Conservation (phyloP, 305 asterid species). For the Fraxinus baroniana region DNA sequence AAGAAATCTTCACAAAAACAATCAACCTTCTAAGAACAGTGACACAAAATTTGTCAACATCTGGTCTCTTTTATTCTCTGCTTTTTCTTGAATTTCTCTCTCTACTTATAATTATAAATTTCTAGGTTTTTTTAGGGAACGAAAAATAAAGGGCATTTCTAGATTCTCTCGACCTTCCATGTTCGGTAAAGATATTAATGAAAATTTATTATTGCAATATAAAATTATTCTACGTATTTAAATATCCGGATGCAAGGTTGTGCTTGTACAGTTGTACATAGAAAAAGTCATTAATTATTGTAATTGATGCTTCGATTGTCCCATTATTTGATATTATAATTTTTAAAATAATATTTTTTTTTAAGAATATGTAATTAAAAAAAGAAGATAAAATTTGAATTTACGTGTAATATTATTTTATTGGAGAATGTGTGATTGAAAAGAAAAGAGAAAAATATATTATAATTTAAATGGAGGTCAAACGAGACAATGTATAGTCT, state of each 20-base stretch:
- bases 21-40: constrained; percentile 84
- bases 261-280: background rate
- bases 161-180: constrained; percentile 57
- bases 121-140: constrained; percentile 41
- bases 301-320: too few species aligned
- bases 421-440: too few species aligned
- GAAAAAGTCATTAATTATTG: background rate
- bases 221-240: constrained; percentile 24
- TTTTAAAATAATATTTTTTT: too few species aligned
- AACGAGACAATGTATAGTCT: too few species aligned
- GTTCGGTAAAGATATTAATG: constrained; percentile 50
- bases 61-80: constrained; percentile 73
- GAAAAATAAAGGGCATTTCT: constrained; percentile 49
- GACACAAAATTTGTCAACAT: constrained; percentile 93
- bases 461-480: too few species aligned
- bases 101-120: constrained; percentile 23
- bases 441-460: too few species aligned
- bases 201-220: constrained; percentile 23
- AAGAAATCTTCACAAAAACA: constrained; percentile 77
- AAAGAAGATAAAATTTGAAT: too few species aligned
- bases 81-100: constrained; percentile 37
- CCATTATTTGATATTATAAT: too few species aligned
- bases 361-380: too few species aligned
- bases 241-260: background rate
- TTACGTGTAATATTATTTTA: too few species aligned